Percentiles rank a stretch among this genome's conserved stretches.
phyloP scores from a whole-genome alignment of 306 rosid genomes.

The Quillaja saponaria region DNA sequence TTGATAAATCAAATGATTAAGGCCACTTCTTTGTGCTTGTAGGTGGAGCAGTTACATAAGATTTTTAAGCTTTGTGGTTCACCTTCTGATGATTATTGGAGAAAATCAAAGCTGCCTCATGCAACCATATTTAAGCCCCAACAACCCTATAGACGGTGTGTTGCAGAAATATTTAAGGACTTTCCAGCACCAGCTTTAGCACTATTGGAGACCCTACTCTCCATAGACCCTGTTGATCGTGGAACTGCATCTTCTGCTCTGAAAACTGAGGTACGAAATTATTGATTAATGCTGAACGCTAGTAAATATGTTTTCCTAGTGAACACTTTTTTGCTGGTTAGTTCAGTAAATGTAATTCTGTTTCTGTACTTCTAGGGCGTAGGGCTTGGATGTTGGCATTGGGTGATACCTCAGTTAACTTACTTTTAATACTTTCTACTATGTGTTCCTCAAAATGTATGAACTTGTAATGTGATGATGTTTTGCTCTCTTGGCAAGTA shows the following conservation, averaged over 20 bases:
- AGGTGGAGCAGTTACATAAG: slow-evolving; percentile 94
- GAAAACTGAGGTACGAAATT: slow-evolving; percentile 67
- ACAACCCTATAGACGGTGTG: slow-evolving; percentile 84
- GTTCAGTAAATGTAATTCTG: slow-evolving; percentile 3
- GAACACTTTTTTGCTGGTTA: not conserved
- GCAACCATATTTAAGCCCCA: slow-evolving; percentile 95
- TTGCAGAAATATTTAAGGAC: slow-evolving; percentile 81
- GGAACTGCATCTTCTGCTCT: slow-evolving; percentile 83
- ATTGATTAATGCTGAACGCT: not conserved
- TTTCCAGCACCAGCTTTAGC: slow-evolving; percentile 79
- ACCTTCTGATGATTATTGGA: slow-evolving; percentile 92
- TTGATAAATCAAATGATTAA: not conserved
- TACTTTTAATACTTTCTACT: not conserved
- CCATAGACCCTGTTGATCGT: slow-evolving; percentile 91
- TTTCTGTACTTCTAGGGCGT: not conserved
- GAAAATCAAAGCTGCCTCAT: slow-evolving; percentile 91
- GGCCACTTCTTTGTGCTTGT: slow-evolving; percentile 1
- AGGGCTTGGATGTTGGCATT: slow-evolving; percentile 16
- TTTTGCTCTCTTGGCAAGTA: not conserved
- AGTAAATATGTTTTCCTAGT: slow-evolving; percentile 4
- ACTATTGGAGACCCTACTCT: slow-evolving; percentile 71
- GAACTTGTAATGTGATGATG: slow-evolving; percentile 4
- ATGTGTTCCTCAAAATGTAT: slow-evolving; percentile 11
- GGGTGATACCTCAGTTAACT: slow-evolving; percentile 10
- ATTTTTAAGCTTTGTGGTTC: slow-evolving; percentile 95